These are phyloP conservation scores for Alternaria alternata DNA, from an alignment of 2,329 filamentous ascomycete species.

Conservation along the genomic window DNA sequence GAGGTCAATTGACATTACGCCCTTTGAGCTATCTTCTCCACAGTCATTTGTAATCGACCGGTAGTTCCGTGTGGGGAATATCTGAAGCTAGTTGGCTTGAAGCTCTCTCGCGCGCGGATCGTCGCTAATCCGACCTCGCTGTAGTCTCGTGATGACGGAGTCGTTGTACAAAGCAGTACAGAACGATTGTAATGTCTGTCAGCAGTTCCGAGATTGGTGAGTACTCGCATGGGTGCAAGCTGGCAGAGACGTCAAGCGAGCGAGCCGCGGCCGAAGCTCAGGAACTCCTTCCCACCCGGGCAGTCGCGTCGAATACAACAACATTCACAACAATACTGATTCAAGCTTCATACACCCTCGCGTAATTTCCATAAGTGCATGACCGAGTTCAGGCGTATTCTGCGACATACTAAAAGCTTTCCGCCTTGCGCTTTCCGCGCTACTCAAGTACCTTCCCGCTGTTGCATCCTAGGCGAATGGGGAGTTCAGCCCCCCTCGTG, in stretches of 20 bases:
- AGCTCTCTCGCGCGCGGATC: constrained; percentile 1
- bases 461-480: background rate
- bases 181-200: background rate
- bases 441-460: background rate
- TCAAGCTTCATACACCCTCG: background rate
- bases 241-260: background rate
- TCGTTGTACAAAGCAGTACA: background rate
- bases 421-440: background rate
- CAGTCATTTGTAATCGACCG: constrained; percentile 9
- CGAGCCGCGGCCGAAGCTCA: background rate
- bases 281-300: background rate
- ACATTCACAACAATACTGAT: background rate
- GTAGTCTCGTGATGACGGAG: background rate
- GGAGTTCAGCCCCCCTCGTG: background rate
- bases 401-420: background rate
- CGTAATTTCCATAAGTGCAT: background rate
- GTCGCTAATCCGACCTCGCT: background rate
- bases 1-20: background rate
- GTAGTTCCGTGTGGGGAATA: constrained; percentile 3
- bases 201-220: background rate
- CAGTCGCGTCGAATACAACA: background rate
- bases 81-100: background rate
- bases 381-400: background rate
- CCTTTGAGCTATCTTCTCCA: constrained; percentile 1
- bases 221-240: background rate